Conservation (phyloP, 108 stramenopile species). For the Nannochloropsis salina region DNA sequence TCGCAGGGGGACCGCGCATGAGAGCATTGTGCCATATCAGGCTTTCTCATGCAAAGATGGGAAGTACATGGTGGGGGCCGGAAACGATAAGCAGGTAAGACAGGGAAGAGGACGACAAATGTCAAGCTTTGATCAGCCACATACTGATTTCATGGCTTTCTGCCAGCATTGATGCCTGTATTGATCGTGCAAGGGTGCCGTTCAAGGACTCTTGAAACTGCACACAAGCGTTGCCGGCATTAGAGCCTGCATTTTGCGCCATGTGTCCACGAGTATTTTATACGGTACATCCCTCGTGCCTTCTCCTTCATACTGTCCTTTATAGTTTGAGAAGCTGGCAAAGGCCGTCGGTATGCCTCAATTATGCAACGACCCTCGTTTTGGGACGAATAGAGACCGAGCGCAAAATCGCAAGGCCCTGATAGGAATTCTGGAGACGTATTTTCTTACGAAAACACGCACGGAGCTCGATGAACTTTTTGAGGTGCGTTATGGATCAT, state of each 20-base stretch:
- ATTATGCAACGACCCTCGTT: not conserved
- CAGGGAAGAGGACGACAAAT: not conserved
- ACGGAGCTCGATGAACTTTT: not conserved
- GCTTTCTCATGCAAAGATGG: conserved; percentile 22
- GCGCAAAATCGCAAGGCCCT: conserved; percentile 21
- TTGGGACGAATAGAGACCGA: conserved; percentile 19
- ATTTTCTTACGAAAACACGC: not conserved
- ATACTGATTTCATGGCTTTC: too few species aligned
- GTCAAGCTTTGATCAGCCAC: not conserved
- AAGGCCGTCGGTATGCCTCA: not conserved
- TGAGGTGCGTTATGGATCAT: not conserved
- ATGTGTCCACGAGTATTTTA: too few species aligned
- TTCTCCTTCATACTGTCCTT: not conserved
- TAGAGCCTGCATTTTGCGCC: too few species aligned
- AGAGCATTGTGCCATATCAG: conserved; percentile 30
- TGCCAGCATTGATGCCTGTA: too few species aligned
- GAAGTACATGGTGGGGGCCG: not conserved
- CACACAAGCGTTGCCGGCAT: too few species aligned
- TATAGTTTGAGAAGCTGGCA: conserved; percentile 19
- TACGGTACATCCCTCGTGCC: not conserved
- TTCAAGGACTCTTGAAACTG: too few species aligned
- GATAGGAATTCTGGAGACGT: not conserved
- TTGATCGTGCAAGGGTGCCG: too few species aligned
- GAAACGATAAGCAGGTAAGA: conserved; percentile 25
- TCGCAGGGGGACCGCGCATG: conserved; percentile 25